These are phyloP conservation scores for Pezicula carpinea DNA, from an alignment of 2,329 filamentous ascomycete species.

Conservation along the genomic window DNA sequence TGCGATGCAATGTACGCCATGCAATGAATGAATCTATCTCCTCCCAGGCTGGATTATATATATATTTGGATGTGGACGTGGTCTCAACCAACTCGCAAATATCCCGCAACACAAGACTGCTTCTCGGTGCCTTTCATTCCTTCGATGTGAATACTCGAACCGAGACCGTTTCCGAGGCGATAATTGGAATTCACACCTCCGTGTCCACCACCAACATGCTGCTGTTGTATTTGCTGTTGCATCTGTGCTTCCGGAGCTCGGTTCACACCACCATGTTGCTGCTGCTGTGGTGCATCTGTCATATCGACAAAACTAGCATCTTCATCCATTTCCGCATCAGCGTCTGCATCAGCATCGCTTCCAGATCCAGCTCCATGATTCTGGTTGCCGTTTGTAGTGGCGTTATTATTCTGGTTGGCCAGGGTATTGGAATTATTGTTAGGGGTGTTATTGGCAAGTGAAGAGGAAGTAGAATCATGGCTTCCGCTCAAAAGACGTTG, in stretches of 20 bases:
- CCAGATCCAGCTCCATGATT: not conserved
- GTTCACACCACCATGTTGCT: no score
- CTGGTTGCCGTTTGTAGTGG: slow-evolving; percentile 3
- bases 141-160: not conserved
- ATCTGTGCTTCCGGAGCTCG: slow-evolving; percentile 1
- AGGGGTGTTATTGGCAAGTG: not conserved
- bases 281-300: slow-evolving; percentile 17
- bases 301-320: slow-evolving; percentile 51
- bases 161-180: not conserved
- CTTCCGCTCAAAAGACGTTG: slow-evolving; percentile 40
- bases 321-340: slow-evolving; percentile 43
- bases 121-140: slow-evolving; percentile 1
- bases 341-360: slow-evolving; percentile 20
- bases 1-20: no score
- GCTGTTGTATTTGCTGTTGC: not conserved
- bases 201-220: not conserved
- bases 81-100: not conserved
- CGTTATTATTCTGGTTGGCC: slow-evolving; percentile 1
- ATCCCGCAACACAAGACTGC: not conserved
- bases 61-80: no score
- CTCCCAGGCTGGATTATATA: no score
- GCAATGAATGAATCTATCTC: no score
- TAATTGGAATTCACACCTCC: no score
- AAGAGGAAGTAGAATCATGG: slow-evolving; percentile 9
- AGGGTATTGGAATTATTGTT: not conserved